phyloP scores from a whole-genome alignment of 352 stramenopile species.

The Phytophthora pistaciae region DNA sequence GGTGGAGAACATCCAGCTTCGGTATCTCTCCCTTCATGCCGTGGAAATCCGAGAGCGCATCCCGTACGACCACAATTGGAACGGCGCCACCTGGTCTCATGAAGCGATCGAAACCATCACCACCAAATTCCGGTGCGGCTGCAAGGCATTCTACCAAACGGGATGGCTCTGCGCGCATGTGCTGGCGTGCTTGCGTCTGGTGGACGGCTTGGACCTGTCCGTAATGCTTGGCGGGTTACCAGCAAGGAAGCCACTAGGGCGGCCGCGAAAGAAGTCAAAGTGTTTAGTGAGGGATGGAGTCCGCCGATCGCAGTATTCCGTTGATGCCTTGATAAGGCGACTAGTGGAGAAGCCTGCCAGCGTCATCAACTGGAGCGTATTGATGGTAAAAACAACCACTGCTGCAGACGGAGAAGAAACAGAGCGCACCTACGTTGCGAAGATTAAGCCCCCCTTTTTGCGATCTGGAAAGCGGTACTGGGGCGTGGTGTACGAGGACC shows the following conservation, averaged over 20 bases:
- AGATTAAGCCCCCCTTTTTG: background rate
- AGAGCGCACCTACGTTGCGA: background rate
- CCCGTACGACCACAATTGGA: constrained; percentile 5
- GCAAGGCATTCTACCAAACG: constrained; percentile 14
- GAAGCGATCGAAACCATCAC: constrained; percentile 15
- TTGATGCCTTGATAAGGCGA: background rate
- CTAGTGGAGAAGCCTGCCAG: background rate
- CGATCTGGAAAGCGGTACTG: background rate
- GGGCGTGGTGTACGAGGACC: background rate
- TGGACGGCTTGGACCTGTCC: background rate
- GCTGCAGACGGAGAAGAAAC: background rate
- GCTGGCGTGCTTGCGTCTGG: constrained; percentile 9
- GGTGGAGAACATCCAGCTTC: constrained; percentile 15
- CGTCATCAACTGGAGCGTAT: constrained; percentile 5
- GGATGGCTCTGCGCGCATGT: constrained; percentile 18
- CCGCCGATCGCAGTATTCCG: constrained; percentile 1
- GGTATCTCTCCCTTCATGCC: constrained; percentile 10
- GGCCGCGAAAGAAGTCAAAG: background rate
- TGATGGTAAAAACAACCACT: background rate
- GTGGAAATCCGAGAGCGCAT: constrained; percentile 6
- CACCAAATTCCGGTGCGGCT: constrained; percentile 13
- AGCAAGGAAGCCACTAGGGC: background rate
- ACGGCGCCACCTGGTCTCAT: background rate
- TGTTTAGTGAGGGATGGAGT: background rate
- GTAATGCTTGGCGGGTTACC: background rate